Evolutionary conservation across 139 green algal genomes (phyloP), one percentile per base, ranked within the genome.

Genomic region (Closterium sp.): DNA sequence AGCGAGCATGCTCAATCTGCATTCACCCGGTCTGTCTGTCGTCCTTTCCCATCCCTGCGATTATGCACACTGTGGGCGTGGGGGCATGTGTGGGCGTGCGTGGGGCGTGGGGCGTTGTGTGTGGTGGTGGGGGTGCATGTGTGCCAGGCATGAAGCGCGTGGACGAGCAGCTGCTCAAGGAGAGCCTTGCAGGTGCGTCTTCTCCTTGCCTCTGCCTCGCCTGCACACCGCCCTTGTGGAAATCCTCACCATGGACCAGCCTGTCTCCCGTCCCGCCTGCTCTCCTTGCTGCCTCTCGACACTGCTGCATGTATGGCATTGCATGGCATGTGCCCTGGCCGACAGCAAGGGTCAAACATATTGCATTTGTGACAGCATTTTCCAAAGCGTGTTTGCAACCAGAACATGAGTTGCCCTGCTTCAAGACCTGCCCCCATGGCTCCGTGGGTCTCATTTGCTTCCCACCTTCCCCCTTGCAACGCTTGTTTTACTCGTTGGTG

Each of bases 121-220:
- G 84, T 87, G 84, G 3, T 31, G 19, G 84, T 34, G 84, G 32
- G 30, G 21, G 10, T 87, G 84, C 9, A 16, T 34, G 31, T 87
- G 30, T 87, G 84, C 25, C 93, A 94, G 95, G 94, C 33, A 84
- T 96, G 93, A 89, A 94, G 91, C 38, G 34, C 0, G 94, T 93
- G 12, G 95, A 96, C 30, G 88, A 94, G 64, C 84, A 83, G 0
- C 81, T 95, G 2, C 84, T 97, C 34, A 88, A 93, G 36, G 86
- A 93, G 34, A 96, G 93, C 32, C 86, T 87, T n/a, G 81, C 69
- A 90, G 89, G 89, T 92, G 85, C 33, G 25, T 88, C 28, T 30
- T 32, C 21, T 66, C 85, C 33, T 43, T 32, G 5, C 33, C 85
- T 19, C 30, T 88, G 85, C 28, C 85, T 87, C 9, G 9, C n/a